Evolutionary conservation across 768 basidiomycete species (phyloP).

Genomic region (Thelephora ganbajun): DNA sequence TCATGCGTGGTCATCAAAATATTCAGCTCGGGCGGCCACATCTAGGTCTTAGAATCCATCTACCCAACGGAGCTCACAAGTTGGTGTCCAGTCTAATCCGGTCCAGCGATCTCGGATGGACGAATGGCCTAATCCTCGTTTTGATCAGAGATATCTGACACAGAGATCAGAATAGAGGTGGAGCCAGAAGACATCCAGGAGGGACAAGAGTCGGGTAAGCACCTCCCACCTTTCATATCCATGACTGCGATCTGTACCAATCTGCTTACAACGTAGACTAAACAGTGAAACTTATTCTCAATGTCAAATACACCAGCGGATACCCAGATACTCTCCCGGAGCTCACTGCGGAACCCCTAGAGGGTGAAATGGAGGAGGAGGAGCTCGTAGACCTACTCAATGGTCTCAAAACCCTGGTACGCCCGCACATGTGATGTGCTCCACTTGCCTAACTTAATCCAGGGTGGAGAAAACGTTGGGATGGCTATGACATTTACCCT

Average conservation of each 20-base stretch:
- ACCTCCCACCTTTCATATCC: neutral
- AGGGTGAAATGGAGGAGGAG: slow-evolving; percentile 45
- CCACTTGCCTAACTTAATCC: neutral
- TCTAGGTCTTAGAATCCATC: slow-evolving; percentile 88
- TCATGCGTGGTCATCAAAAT: slow-evolving; percentile 5
- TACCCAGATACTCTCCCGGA: slow-evolving; percentile 82
- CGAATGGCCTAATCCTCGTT: too few species aligned
- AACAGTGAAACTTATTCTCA: slow-evolving; percentile 60
- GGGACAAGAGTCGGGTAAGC: slow-evolving; percentile 43
- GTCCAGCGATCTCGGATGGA: too few species aligned
- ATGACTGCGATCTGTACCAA: neutral
- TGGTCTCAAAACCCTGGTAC: slow-evolving; percentile 42
- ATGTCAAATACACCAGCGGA: slow-evolving; percentile 61
- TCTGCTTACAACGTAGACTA: slow-evolving; percentile 6
- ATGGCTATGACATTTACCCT: slow-evolving; percentile 99
- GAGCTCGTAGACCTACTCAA: slow-evolving; percentile 42
- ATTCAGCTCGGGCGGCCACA: neutral
- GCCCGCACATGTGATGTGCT: slow-evolving; percentile 11
- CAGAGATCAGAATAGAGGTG: slow-evolving; percentile 67
- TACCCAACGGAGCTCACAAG: slow-evolving; percentile 89
- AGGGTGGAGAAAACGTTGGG: slow-evolving; percentile 80
- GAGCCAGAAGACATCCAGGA: slow-evolving; percentile 74
- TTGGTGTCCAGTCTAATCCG: slow-evolving; percentile 30
- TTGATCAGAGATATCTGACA: slow-evolving; percentile 68
- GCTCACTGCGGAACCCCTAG: slow-evolving; percentile 45